phyloP scores from a whole-genome alignment of 2,329 filamentous ascomycete species.

The Mycosphaerella arachidis region DNA sequence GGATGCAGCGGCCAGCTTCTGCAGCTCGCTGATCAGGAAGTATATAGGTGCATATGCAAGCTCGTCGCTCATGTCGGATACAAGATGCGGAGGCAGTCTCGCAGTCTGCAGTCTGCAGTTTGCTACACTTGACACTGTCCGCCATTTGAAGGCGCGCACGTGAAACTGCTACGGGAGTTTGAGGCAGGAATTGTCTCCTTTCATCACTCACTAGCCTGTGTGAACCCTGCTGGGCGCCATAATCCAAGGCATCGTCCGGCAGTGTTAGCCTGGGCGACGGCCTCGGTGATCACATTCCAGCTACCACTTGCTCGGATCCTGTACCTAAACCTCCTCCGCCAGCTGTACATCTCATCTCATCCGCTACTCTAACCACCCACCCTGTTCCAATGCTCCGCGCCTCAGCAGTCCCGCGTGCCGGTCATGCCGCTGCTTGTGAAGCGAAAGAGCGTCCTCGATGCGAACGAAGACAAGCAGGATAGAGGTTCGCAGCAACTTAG shows the following conservation, averaged over 20 bases:
- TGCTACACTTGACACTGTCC: not conserved
- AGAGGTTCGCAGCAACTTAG: not conserved
- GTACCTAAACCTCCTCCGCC: not conserved
- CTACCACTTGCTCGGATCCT: not conserved
- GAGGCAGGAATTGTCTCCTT: not conserved
- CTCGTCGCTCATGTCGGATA: not conserved
- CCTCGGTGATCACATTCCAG: not conserved
- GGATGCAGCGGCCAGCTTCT: not conserved
- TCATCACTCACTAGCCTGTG: not conserved
- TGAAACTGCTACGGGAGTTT: not conserved
- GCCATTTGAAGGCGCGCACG: not conserved
- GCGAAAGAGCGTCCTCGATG: constrained; percentile 42
- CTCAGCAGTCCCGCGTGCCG: constrained; percentile 21
- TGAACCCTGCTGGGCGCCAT: not conserved
- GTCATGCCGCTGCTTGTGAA: constrained; percentile 35
- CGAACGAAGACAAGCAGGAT: constrained; percentile 2
- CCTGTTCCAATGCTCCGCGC: constrained; percentile 14
- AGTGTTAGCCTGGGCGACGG: not conserved
- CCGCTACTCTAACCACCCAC: not conserved
- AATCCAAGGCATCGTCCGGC: not conserved
- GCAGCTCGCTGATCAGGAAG: not conserved
- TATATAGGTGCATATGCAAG: not conserved
- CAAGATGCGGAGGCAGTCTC: not conserved
- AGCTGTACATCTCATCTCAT: not conserved
- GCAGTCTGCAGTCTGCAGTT: not conserved